These are phyloP conservation scores for Aspergillus ochraceoroseus DNA, from an alignment of 2,329 filamentous ascomycete genomes.

Conservation along the genomic window DNA sequence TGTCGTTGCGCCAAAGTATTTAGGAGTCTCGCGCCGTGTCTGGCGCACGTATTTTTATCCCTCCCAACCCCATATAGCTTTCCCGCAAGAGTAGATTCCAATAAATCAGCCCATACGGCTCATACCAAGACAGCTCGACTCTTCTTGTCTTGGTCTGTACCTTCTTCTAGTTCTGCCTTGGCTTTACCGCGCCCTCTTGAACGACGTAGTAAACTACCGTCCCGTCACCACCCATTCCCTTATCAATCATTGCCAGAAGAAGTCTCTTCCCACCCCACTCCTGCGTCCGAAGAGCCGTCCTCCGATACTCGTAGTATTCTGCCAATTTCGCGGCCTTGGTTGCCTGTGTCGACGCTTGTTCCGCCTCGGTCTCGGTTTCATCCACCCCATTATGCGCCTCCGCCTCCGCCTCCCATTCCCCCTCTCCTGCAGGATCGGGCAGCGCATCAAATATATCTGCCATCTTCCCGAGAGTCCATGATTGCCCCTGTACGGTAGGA, in stretches of 20 bases:
- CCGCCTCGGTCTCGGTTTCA: conserved; percentile 12
- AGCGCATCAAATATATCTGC: conserved; percentile 55
- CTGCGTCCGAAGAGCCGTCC: conserved; percentile 24
- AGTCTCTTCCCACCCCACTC: conserved; percentile 51
- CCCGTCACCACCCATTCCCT: conserved; percentile 50
- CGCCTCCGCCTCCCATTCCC: conserved; percentile 9
- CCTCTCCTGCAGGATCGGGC: conserved; percentile 23
- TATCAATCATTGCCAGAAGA: conserved; percentile 54
- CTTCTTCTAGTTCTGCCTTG: conserved; percentile 58
- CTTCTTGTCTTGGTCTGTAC: too few relatives aligned
- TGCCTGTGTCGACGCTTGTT: conserved; percentile 18
- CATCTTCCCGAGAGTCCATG: conserved; percentile 54
- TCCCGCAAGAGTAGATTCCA: conserved; percentile 3
- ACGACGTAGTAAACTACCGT: conserved; percentile 63
- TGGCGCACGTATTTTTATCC: conserved; percentile 4
- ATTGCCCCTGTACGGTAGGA: conserved; percentile 55
- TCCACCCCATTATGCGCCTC: neutral
- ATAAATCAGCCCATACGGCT: neutral
- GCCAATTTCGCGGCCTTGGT: conserved; percentile 28
- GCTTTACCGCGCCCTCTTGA: conserved; percentile 61
- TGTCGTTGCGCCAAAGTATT: conserved; percentile 12
- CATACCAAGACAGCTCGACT: neutral
- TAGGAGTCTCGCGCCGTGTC: conserved; percentile 2
- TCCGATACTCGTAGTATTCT: conserved; percentile 31
- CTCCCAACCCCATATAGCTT: conserved; percentile 11